phyloP scores from a whole-genome alignment of 2,329 filamentous ascomycete species.

The Fusarium citri region DNA sequence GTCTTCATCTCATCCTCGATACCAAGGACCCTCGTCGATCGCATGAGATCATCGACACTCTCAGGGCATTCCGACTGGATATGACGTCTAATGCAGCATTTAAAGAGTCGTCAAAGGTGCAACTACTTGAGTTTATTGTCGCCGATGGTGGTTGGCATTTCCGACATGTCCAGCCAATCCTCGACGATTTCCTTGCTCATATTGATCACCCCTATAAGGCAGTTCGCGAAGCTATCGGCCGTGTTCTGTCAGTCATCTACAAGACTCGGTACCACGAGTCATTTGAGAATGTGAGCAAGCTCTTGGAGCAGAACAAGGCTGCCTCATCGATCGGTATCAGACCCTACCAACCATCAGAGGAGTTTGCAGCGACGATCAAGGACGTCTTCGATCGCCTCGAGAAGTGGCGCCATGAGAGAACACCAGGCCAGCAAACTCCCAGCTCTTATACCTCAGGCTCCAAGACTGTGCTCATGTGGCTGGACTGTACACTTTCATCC shows the following conservation, averaged over 20 bases:
- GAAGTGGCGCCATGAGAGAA: conserved; percentile 85
- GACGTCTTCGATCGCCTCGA: conserved; percentile 84
- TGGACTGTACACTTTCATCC: conserved; percentile 89
- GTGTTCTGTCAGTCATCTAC: conserved; percentile 88
- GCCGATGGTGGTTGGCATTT: conserved; percentile 96
- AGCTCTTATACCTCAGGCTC: conserved; percentile 95
- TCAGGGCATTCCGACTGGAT: conserved; percentile 88
- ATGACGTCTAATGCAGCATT: conserved; percentile 97
- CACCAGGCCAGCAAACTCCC: conserved; percentile 89
- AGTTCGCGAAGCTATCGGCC: conserved; percentile 92
- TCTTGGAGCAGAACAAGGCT: conserved; percentile 82
- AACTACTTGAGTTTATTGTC: conserved; percentile 88
- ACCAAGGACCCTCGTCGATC: conserved; percentile 89
- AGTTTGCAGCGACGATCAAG: conserved; percentile 78
- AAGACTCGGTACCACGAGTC: conserved; percentile 95
- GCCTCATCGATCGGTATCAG: conserved; percentile 85
- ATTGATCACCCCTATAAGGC: conserved; percentile 98
- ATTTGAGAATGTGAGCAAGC: conserved; percentile 79
- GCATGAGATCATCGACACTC: conserved; percentile 85
- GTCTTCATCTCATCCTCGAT: conserved; percentile 88
- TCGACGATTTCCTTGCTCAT: conserved; percentile 89
- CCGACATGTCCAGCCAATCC: conserved; percentile 86
- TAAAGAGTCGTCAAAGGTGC: conserved; percentile 97
- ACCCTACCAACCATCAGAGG: conserved; percentile 81
- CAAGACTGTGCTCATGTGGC: conserved; percentile 95